Conservation (phyloP, 176 grass and related monocot species). For the Neostapfia colusana region DNA sequence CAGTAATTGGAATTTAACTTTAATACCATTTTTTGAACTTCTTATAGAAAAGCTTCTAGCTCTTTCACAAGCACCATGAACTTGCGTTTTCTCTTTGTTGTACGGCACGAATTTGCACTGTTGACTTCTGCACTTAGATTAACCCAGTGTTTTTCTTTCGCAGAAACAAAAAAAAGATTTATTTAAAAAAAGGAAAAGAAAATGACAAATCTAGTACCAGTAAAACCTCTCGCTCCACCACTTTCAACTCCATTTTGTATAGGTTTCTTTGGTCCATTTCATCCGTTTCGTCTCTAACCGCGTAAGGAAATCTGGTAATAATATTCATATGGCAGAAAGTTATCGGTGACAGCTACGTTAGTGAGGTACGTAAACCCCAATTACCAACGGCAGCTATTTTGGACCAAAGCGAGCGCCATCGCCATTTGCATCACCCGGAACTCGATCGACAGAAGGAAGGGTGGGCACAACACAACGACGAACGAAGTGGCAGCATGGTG, state of each 20-base stretch:
- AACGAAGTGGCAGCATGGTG: slow-evolving; percentile 9
- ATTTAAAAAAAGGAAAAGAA: too few species aligned
- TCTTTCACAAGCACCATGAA: too few species aligned
- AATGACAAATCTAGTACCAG: neutral
- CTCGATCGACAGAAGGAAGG: neutral
- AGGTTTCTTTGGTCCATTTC: neutral
- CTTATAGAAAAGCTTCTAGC: too few species aligned
- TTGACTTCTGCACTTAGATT: neutral
- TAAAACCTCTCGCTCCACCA: neutral
- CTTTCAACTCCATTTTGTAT: slow-evolving; percentile 5
- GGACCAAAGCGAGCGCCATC: slow-evolving; percentile 9
- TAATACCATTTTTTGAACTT: too few species aligned
- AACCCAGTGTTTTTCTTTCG: neutral
- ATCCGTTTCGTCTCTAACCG: neutral
- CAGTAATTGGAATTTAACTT: too few species aligned
- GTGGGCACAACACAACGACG: neutral
- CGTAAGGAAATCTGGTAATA: neutral
- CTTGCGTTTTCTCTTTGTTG: neutral
- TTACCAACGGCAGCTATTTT: slow-evolving; percentile 10
- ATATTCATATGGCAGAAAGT: neutral
- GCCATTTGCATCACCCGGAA: slow-evolving; percentile 7
- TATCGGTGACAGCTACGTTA: neutral
- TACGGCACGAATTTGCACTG: neutral
- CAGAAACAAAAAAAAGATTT: neutral
- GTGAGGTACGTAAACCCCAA: slow-evolving; percentile 43